Base-by-base conservation (phyloP, 2,329 filamentous ascomycete genomes). In the Eurotiales sp. region DNA sequence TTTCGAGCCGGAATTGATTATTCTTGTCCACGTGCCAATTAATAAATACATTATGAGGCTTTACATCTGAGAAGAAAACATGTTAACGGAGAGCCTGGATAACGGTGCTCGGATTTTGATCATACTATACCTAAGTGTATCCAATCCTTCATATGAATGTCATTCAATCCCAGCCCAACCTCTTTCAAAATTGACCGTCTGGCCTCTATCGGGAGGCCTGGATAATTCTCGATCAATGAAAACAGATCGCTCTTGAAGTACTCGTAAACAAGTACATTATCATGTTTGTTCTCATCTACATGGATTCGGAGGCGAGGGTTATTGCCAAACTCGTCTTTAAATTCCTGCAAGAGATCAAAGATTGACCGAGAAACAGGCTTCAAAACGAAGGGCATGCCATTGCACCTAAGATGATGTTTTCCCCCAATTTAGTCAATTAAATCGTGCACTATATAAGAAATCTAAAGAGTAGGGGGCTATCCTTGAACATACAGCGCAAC, bases 321-420 rank as follows among this genome's bases (percentile, higher is more conserved):
- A 25, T 36, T 3, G 1, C 19, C 11, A 14, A 46, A 46, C 17
- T 50, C 45, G 15, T 37, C 41, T 17, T 44, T 52, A 14, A 53
- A 32, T 12, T 43, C 27, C 23, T 43, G 25, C 10, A 45, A 50
- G 22, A 46, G 55, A 3, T 53, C 50, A 25, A 55, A 55, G 36
- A 51, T 55, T 12, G 45, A 48, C 23, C 17, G 15, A 27, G 53
- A 55, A 14, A 54, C 41, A 22, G 50, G 50, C 43, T 56, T 56
- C 36, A 53, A 30, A 23, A 56, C 52, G 25, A 47, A 55, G 34
- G 42, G 34, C 37, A 17, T 15, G 10, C 21, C 50, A 39, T 44
- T 27, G 14, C 12, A 51, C 44, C 42, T 46, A 25, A 39, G 25
- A 52, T 42, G n/a, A n/a, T n/a, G n/a, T n/a, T n/a, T n/a, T n/a